Evolutionary conservation across 2,329 filamentous ascomycete species (phyloP), one percentile per base, ranked within the genome.

Genomic region (Stylonectria norvegica): DNA sequence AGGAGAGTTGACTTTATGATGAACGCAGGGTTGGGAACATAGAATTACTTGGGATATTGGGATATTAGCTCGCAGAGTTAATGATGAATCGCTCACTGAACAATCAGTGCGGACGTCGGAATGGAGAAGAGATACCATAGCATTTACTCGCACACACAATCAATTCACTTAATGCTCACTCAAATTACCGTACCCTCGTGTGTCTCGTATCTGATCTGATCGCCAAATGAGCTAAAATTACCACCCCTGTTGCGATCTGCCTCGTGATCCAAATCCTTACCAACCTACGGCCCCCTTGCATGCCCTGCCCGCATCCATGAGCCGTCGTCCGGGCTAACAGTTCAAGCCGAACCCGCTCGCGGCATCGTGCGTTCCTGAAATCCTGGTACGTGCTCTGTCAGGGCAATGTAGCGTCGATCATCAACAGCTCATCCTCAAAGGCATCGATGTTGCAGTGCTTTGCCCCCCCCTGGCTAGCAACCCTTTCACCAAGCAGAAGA

Each of bases 21-120:
- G 51, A 55, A 57, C 46, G 53, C 47, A 47, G 51, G 43, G 51
- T 48, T 52, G 53, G 53, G 53, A 57, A 53, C 43, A 56, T 57
- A 56, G 53, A 56, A 52, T 55, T 42, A 53, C 51, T 49, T 38
- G 52, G 51, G 50, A 11, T 32, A 25, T 32, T 42, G 47, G 44
- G 43, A 39, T 46, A 30, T 40, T 40, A 34, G 28, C 41, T 47
- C 48, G 45, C 46, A 50, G 48, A 40, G 45, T 45, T 51, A 46
- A 55, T 50, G 47, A 55, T 38, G 30, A 32, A 32, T 25, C n/a
- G 34, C 46, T 53, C 51, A 49, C 53, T 56, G 53, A 55, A 44
- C 44, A 53, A 38, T 55, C 51, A 55, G 53, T 56, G 53, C 52
- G 11, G 53, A 57, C 36, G 32, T 45, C 46, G 52, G 52, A 43